Conservation (phyloP, 352 stramenopile species). For the Globisporangium okanoganense region DNA sequence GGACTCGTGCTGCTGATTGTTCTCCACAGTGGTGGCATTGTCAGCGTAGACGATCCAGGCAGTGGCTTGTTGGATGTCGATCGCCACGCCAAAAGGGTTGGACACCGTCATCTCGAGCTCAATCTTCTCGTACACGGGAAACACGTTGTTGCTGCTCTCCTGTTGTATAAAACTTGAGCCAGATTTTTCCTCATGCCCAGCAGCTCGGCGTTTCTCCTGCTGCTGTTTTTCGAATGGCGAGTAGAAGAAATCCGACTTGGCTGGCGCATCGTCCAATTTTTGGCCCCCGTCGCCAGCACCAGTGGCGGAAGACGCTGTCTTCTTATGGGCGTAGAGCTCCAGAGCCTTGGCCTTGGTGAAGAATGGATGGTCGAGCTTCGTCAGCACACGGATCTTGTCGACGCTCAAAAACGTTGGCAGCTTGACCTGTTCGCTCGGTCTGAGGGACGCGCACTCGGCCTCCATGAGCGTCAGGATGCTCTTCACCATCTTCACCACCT, state of each 20-base stretch:
- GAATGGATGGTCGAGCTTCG: conserved; percentile 33
- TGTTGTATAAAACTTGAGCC: conserved; percentile 8
- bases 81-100: conserved; percentile 59
- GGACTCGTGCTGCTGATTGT: not conserved
- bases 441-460: conserved; percentile 47
- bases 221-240: conserved; percentile 58
- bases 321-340: conserved; percentile 21
- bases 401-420: conserved; percentile 55
- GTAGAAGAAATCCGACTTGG: conserved; percentile 51
- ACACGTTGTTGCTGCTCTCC: conserved; percentile 39
- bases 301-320: not conserved
- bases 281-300: not conserved
- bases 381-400: conserved; percentile 39
- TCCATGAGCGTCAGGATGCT: conserved; percentile 51
- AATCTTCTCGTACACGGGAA: conserved; percentile 54
- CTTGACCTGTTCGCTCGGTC: conserved; percentile 46
- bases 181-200: conserved; percentile 13
- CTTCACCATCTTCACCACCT: conserved; percentile 55
- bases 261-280: not conserved
- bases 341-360: conserved; percentile 32
- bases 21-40: not conserved
- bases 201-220: conserved; percentile 17
- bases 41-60: conserved; percentile 40
- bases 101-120: conserved; percentile 54
- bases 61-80: conserved; percentile 61